phyloP scores from a whole-genome alignment of 169 alveolate genomes.

The Plasmodium billcollinsi region DNA sequence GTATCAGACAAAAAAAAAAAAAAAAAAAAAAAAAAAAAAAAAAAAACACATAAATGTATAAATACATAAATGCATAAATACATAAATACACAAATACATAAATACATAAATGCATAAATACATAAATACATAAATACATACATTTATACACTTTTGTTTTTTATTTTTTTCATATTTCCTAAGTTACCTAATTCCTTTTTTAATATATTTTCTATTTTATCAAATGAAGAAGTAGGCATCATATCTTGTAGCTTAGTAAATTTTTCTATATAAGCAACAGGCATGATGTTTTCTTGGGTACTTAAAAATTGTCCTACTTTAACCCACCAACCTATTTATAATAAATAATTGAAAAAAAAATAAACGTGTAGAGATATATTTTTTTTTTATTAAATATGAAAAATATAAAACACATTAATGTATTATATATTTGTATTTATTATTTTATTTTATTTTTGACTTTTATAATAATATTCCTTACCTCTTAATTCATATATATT shows the following conservation, averaged over 20 bases:
- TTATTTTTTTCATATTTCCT: no score
- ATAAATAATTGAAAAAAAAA: no score
- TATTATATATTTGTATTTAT: no score
- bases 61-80: no score
- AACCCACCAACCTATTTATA: slow-evolving; percentile 92
- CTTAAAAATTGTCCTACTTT: slow-evolving; percentile 94
- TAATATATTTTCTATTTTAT: slow-evolving; percentile 83
- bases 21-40: not conserved
- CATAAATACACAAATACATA: no score
- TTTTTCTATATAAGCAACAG: slow-evolving; percentile 89
- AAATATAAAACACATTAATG: no score
- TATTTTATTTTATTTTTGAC: not conserved
- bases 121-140: no score
- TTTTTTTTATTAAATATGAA: no score
- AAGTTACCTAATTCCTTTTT: slow-evolving; percentile 87
- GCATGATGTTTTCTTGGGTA: slow-evolving; percentile 92
- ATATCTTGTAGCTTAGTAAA: slow-evolving; percentile 90
- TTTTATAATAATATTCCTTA: not conserved
- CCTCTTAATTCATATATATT: slow-evolving; percentile 90
- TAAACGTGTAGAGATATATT: no score
- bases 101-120: no score
- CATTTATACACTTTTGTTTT: not conserved
- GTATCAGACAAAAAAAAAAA: not conserved
- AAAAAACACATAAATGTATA: no score
- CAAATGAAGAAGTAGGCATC: slow-evolving; percentile 90